These are phyloP conservation scores for Tolypocladium ovalisporum DNA, from an alignment of 2,329 filamentous ascomycete genomes.

Conservation along the genomic window DNA sequence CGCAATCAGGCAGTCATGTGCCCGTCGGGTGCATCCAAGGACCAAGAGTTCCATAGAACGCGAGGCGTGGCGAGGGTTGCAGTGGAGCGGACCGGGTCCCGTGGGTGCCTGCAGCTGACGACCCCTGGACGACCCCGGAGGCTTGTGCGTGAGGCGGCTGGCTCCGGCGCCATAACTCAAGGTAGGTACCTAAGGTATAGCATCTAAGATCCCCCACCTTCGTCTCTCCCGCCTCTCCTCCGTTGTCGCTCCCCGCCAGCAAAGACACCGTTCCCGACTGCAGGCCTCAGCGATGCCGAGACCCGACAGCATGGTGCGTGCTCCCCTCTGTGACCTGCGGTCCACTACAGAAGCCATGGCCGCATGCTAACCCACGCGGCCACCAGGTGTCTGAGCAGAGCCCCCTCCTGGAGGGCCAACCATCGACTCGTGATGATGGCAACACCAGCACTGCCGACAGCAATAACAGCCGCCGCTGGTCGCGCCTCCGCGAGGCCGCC, in stretches of 20 bases:
- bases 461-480: constrained; percentile 15
- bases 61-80: no score
- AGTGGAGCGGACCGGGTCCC: background rate
- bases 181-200: no score
- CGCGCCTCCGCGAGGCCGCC: constrained; percentile 55
- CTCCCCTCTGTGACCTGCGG: background rate
- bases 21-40: no score
- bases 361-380: background rate
- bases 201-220: background rate
- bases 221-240: background rate
- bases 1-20: no score
- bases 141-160: background rate
- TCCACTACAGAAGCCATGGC: background rate
- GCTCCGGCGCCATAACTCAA: background rate
- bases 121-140: background rate
- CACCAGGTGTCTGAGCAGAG: constrained; percentile 27
- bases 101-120: background rate
- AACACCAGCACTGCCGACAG: constrained; percentile 1
- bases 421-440: constrained; percentile 7
- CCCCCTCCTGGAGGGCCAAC: constrained; percentile 29
- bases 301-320: constrained; percentile 1
- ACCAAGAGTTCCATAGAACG: no score
- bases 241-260: background rate
- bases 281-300: background rate
- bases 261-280: background rate